Evolutionary conservation across 2,329 filamentous ascomycete genomes (phyloP).

Genomic region (Venturia oleaginea): DNA sequence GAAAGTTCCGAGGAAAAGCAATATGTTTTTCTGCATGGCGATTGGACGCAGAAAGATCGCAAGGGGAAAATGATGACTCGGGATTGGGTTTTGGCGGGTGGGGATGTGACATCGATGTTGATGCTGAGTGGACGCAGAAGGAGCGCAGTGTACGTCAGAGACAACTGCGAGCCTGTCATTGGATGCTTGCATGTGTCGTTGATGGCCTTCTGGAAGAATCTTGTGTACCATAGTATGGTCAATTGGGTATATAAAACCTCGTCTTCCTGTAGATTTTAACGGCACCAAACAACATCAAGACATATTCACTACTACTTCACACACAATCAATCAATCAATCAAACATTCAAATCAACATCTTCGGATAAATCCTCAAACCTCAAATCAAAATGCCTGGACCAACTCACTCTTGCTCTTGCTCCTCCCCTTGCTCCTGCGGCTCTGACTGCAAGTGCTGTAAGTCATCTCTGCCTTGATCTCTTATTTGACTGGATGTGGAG

Average conservation of each 20-base stretch:
- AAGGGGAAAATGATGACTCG: too few species aligned
- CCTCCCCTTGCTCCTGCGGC: not conserved
- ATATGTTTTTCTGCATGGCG: not conserved
- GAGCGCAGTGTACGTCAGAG: not conserved
- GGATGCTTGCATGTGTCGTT: too few species aligned
- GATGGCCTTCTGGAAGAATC: not conserved
- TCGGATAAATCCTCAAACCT: too few species aligned
- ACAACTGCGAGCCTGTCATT: too few species aligned
- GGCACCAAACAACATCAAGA: not conserved
- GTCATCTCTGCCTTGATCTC: not conserved
- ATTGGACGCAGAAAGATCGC: too few species aligned
- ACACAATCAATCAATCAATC: too few species aligned
- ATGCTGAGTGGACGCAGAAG: not conserved
- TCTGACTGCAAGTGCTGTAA: slow-evolving; percentile 6
- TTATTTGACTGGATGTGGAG: slow-evolving; percentile 6
- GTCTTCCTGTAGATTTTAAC: not conserved
- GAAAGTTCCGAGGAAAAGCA: slow-evolving; percentile 3
- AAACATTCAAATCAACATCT: not conserved
- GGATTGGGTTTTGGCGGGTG: not conserved
- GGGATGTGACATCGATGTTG: not conserved
- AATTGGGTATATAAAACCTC: not conserved
- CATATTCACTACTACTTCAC: not conserved
- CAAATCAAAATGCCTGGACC: not conserved
- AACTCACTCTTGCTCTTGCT: slow-evolving; percentile 2
- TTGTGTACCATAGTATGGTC: not conserved